Evolutionary conservation across 805 yeast genomes (phyloP).

Genomic region (Candida rishiriensis): DNA sequence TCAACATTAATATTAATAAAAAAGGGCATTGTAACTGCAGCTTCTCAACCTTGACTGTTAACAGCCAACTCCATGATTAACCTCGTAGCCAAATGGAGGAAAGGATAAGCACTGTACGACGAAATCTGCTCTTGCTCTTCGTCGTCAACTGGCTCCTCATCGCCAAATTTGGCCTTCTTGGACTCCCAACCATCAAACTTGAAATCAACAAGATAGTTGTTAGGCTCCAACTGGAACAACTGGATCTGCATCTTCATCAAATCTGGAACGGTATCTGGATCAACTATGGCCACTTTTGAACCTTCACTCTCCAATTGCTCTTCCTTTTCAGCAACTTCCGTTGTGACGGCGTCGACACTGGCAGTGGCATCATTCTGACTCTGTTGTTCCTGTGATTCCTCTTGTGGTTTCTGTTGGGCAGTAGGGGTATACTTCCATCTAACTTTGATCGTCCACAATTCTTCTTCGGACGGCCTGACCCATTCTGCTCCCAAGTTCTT

Average conservation of each 20-base stretch:
- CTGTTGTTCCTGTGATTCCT: slow-evolving; percentile 16
- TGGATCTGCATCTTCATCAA: slow-evolving; percentile 97
- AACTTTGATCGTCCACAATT: slow-evolving; percentile 91
- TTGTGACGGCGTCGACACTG: too few species aligned
- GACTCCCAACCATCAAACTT: slow-evolving; percentile 97
- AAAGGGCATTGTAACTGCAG: neutral
- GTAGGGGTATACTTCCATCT: slow-evolving; percentile 75
- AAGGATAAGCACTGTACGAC: slow-evolving; percentile 94
- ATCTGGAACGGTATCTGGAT: slow-evolving; percentile 49
- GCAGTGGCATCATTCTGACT: too few species aligned
- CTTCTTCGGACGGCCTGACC: slow-evolving; percentile 93
- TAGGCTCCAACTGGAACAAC: slow-evolving; percentile 90
- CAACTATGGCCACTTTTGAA: neutral
- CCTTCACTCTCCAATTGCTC: too few species aligned
- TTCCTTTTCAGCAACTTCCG: too few species aligned
- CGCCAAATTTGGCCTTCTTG: slow-evolving; percentile 20
- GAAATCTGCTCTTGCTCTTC: slow-evolving; percentile 66
- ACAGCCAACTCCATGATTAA: slow-evolving; percentile 96
- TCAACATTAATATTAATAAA: neutral
- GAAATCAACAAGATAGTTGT: slow-evolving; percentile 93
- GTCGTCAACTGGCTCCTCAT: slow-evolving; percentile 32
- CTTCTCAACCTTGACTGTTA: slow-evolving; percentile 56
- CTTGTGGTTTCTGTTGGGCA: slow-evolving; percentile 21
- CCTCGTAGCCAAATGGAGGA: slow-evolving; percentile 85
- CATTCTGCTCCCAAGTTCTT: slow-evolving; percentile 95